phyloP scores from a whole-genome alignment of 2,329 filamentous ascomycete genomes.

The Nemania serpens region DNA sequence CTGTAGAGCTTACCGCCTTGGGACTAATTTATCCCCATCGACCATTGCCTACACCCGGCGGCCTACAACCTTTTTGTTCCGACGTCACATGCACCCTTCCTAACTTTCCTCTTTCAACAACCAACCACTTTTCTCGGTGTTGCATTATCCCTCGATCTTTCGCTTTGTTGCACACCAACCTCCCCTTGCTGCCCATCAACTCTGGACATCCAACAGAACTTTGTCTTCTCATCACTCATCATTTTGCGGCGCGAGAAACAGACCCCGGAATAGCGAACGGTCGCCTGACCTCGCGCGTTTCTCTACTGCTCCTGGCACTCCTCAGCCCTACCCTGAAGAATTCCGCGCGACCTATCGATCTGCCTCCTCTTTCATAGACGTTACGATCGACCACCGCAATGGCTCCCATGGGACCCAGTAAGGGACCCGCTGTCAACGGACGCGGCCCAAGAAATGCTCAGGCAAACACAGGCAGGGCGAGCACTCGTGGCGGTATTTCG shows the following conservation, averaged over 20 bases:
- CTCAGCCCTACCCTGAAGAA: conserved; percentile 9
- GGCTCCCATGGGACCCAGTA: conserved; percentile 34
- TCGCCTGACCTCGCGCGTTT: conserved; percentile 16
- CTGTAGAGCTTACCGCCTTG: neutral
- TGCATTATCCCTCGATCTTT: neutral
- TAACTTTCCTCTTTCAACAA: conserved; percentile 10
- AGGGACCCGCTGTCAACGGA: conserved; percentile 27
- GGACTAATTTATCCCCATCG: neutral
- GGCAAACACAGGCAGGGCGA: conserved; percentile 29
- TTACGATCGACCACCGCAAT: conserved; percentile 23
- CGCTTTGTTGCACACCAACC: neutral
- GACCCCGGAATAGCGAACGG: conserved; percentile 16
- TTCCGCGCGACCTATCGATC: neutral
- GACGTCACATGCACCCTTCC: conserved; percentile 19
- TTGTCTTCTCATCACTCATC: conserved; percentile 1
- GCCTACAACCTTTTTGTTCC: conserved; percentile 9
- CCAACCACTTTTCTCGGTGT: conserved; percentile 8
- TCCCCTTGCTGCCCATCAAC: conserved; percentile 12
- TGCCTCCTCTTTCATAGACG: neutral
- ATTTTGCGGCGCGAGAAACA: conserved; percentile 13
- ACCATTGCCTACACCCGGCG: conserved; percentile 5
- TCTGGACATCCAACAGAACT: conserved; percentile 10
- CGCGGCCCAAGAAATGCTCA: conserved; percentile 31
- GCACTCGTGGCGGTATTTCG: conserved; percentile 53
- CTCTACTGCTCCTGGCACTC: neutral